Percentiles rank a stretch among this genome's conserved stretches.
These are phyloP conservation scores for Umbelopsis vinacea DNA, from an alignment of 192 early-diverging fungal genomes.

Conservation along the genomic window DNA sequence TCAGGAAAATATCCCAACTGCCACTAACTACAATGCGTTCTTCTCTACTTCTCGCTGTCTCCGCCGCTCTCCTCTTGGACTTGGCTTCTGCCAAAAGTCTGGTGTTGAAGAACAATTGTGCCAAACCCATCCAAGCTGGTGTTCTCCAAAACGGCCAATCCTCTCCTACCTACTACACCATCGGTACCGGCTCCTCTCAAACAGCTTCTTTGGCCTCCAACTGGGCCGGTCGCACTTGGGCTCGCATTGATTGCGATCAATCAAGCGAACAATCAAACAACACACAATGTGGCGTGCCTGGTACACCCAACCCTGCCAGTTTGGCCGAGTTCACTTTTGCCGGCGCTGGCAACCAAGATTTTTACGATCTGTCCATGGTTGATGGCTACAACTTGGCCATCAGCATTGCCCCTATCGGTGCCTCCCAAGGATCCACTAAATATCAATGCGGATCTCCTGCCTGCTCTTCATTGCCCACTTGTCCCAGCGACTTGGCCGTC, in stretches of 20 bases:
- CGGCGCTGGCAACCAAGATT: constrained; percentile 27
- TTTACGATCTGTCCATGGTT: constrained; percentile 40
- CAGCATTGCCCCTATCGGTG: constrained; percentile 23
- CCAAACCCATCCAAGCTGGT: neutral
- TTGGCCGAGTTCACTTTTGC: constrained; percentile 38
- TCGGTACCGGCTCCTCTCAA: neutral
- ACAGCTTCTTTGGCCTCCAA: neutral
- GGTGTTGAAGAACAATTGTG: constrained; percentile 11
- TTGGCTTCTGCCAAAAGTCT: constrained; percentile 1
- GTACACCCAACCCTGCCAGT: constrained; percentile 27
- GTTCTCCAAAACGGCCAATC: constrained; percentile 17
- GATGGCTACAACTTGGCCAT: constrained; percentile 41
- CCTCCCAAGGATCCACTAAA: neutral
- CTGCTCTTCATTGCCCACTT: constrained; percentile 19
- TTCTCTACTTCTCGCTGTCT: neutral
- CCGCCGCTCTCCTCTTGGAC: constrained; percentile 3
- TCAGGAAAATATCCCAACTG: too few species aligned
- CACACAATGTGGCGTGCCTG: constrained; percentile 17
- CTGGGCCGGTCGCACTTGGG: constrained; percentile 8
- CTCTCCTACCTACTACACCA: neutral
- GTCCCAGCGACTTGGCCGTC: constrained; percentile 20
- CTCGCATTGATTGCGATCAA: neutral
- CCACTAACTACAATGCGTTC: neutral
- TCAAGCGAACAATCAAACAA: constrained; percentile 5
- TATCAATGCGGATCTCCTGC: constrained; percentile 7